Conservation (phyloP, 805 yeast genomes). For the Saccharomycopsis sp. region DNA sequence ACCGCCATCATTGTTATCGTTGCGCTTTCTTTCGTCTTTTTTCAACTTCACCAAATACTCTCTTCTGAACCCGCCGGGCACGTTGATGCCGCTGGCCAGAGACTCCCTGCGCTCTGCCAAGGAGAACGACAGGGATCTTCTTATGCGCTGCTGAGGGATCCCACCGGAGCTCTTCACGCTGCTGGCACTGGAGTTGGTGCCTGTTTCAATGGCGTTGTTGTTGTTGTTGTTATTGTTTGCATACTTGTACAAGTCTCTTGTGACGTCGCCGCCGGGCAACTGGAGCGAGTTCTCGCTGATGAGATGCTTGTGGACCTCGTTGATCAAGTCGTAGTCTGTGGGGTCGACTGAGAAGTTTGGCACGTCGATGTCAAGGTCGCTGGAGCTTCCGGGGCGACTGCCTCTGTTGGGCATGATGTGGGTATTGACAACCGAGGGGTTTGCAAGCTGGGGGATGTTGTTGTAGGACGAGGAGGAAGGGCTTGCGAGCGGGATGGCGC, state of each 20-base stretch:
- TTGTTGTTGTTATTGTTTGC: constrained; percentile 12
- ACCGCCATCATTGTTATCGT: background rate
- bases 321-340: constrained; percentile 17
- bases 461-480: background rate
- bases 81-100: constrained; percentile 56
- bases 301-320: constrained; percentile 20
- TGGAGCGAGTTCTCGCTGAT: constrained; percentile 21
- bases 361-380: constrained; percentile 6
- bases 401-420: constrained; percentile 12
- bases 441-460: too few species aligned
- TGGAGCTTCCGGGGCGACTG: background rate
- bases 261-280: constrained; percentile 30
- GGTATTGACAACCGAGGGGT: too few species aligned
- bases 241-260: constrained; percentile 30
- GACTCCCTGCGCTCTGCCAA: constrained; percentile 43
- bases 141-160: constrained; percentile 2
- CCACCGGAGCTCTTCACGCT: constrained; percentile 4
- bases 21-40: constrained; percentile 20
- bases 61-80: constrained; percentile 79
- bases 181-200: constrained; percentile 3
- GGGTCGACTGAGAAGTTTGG: constrained; percentile 18
- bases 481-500: background rate
- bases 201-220: background rate
- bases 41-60: constrained; percentile 45
- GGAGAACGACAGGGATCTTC: constrained; percentile 19